Percentiles rank a stretch among this genome's conserved stretches.
phyloP scores from a whole-genome alignment of 1,284 basidiomycete genomes.

The Mycena sp. region DNA sequence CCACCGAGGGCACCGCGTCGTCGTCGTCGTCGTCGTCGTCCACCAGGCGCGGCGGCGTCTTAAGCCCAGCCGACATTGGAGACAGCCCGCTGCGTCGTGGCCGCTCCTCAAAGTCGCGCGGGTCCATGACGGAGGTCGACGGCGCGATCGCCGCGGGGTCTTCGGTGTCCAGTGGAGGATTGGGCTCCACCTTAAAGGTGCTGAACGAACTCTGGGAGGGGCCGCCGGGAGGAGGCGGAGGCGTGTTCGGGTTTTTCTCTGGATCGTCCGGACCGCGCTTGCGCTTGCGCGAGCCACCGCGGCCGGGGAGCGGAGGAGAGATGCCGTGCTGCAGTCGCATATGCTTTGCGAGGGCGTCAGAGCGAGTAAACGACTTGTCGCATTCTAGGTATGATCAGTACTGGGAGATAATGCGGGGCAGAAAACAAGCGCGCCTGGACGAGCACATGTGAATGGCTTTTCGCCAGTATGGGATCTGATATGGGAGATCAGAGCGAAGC shows the following conservation, averaged over 20 bases:
- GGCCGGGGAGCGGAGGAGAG: constrained; percentile 73
- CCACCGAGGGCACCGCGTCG: constrained; percentile 25
- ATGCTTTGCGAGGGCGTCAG: constrained; percentile 91
- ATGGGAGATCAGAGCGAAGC: constrained; percentile 89
- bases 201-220: constrained; percentile 50
- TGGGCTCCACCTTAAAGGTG: constrained; percentile 71
- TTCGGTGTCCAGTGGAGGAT: constrained; percentile 1
- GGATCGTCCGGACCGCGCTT: constrained; percentile 43
- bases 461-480: constrained; percentile 92
- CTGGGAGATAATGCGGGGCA: neutral
- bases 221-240: constrained; percentile 24
- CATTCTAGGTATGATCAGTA: constrained; percentile 66
- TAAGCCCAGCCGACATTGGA: constrained; percentile 44
- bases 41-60: constrained; percentile 34
- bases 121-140: constrained; percentile 16
- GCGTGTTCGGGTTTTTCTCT: constrained; percentile 34
- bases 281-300: constrained; percentile 74
- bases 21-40: constrained; percentile 19
- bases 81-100: constrained; percentile 48
- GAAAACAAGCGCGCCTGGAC: constrained; percentile 64
- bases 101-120: constrained; percentile 21
- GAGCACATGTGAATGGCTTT: constrained; percentile 88
- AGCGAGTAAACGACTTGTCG: constrained; percentile 92
- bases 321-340: constrained; percentile 90
- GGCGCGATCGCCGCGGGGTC: constrained; percentile 5